phyloP scores from a whole-genome alignment of 306 rosid genomes.

The Leucaena leucocephala region DNA sequence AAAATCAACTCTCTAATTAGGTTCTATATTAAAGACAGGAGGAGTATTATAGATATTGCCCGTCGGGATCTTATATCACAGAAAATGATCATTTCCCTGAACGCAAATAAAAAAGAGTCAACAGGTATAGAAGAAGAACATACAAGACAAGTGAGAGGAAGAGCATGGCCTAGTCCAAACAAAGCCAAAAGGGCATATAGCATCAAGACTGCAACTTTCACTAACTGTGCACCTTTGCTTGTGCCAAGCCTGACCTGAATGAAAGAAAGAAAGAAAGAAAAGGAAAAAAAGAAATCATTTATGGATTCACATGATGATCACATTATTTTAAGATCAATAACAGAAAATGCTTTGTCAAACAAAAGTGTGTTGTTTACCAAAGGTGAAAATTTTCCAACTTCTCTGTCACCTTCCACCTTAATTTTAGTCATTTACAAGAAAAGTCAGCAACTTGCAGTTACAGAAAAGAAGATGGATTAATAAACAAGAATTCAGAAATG shows the following conservation, averaged over 20 bases:
- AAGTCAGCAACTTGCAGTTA: slow-evolving; percentile 34
- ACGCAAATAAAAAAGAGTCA: neutral
- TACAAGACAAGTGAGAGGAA: slow-evolving; percentile 75
- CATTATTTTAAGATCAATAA: neutral
- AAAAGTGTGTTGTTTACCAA: slow-evolving; percentile 54
- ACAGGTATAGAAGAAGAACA: slow-evolving; percentile 22
- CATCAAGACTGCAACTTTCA: slow-evolving; percentile 52
- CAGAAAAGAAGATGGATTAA: neutral
- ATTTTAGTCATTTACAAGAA: slow-evolving; percentile 17
- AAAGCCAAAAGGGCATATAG: slow-evolving; percentile 62
- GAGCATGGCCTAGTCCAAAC: slow-evolving; percentile 58
- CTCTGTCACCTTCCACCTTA: slow-evolving; percentile 76
- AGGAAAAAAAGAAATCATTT: neutral
- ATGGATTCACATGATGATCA: neutral
- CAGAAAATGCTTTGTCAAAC: slow-evolving; percentile 12
- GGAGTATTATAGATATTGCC: neutral
- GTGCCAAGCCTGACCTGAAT: slow-evolving; percentile 85
- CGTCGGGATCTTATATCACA: neutral
- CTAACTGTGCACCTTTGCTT: slow-evolving; percentile 56
- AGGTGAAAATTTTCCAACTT: slow-evolving; percentile 88
- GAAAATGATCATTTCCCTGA: neutral
- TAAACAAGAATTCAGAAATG: slow-evolving; percentile 8
- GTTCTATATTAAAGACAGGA: too few species aligned
- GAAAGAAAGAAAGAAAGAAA: slow-evolving; percentile 2
- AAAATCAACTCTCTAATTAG: too few species aligned